These are phyloP conservation scores for Agapanthus africanus DNA, from an alignment of 106 monocot species.

Conservation along the genomic window DNA sequence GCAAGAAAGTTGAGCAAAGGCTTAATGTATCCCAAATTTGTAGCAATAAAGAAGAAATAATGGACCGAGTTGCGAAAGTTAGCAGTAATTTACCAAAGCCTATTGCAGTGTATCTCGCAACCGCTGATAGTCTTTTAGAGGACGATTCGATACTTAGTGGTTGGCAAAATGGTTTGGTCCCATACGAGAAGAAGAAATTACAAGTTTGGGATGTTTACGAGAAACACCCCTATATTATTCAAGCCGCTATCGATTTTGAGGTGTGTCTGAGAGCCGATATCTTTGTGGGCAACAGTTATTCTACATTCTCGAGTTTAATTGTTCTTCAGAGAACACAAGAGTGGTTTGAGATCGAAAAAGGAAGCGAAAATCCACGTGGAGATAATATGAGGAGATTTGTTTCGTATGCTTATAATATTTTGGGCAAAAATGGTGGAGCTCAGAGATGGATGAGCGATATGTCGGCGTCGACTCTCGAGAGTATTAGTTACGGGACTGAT, in stretches of 20 bases:
- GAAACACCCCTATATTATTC: constrained; percentile 71
- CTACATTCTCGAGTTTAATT: constrained; percentile 82
- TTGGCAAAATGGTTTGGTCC: constrained; percentile 71
- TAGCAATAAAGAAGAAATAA: constrained; percentile 82
- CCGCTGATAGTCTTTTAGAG: constrained; percentile 83
- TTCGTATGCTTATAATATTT: constrained; percentile 88
- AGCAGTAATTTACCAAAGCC: constrained; percentile 26
- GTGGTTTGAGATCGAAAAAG: constrained; percentile 36
- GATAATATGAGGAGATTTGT: constrained; percentile 10
- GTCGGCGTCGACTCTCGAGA: constrained; percentile 48
- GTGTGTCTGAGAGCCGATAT: constrained; percentile 70
- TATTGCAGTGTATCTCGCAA: constrained; percentile 66
- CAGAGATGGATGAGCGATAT: constrained; percentile 85
- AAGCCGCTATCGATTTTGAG: constrained; percentile 90
- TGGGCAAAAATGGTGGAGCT: constrained; percentile 43
- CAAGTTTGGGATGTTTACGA: constrained; percentile 67
- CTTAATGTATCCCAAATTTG: constrained; percentile 59
- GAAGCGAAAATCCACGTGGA: constrained; percentile 29
- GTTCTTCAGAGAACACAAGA: constrained; percentile 69
- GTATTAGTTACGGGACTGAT: constrained; percentile 77
- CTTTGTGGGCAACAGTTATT: constrained; percentile 92
- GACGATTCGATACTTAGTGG: constrained; percentile 58
- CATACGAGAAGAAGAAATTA: constrained; percentile 75
- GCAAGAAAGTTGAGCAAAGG: constrained; percentile 80
- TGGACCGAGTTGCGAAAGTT: constrained; percentile 47